Evolutionary conservation across 2,329 filamentous ascomycete genomes (phyloP).

Genomic region (Talaromyces sp.): DNA sequence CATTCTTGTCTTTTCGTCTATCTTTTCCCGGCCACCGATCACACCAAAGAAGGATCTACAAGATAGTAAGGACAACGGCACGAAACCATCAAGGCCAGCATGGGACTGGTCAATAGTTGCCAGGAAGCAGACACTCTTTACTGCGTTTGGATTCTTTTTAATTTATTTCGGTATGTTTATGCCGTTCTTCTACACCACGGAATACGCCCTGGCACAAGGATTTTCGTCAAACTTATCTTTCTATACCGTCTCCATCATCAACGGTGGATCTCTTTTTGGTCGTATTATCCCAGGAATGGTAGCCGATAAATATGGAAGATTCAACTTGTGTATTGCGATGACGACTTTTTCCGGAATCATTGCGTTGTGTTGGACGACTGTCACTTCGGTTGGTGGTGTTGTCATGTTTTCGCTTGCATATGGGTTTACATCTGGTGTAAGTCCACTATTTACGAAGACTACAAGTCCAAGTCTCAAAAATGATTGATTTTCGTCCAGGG

Average conservation of each 20-base stretch:
- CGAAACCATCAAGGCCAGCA: conserved; percentile 2
- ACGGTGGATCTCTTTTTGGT: conserved; percentile 38
- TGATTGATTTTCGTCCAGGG: conserved; percentile 29
- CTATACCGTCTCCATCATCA: conserved; percentile 39
- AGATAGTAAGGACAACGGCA: conserved; percentile 7
- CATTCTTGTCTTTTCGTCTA: conserved; percentile 30
- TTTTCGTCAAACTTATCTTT: conserved; percentile 32
- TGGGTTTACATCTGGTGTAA: conserved; percentile 47
- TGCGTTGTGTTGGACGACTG: conserved; percentile 46
- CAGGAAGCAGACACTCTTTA: conserved; percentile 24
- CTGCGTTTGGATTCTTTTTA: conserved; percentile 34
- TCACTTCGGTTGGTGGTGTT: conserved; percentile 42
- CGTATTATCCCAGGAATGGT: conserved; percentile 35
- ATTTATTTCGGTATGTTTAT: conserved; percentile 40
- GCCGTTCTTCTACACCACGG: conserved; percentile 38
- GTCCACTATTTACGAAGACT: not conserved
- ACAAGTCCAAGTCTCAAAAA: no score
- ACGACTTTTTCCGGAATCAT: conserved; percentile 35
- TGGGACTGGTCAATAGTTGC: conserved; percentile 25
- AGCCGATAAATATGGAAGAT: conserved; percentile 34
- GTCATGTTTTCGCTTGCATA: conserved; percentile 46
- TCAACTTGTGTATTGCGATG: conserved; percentile 32
- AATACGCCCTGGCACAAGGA: conserved; percentile 27
- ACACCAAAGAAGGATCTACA: not conserved
- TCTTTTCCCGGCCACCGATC: conserved; percentile 18